Percentiles rank a stretch among this genome's conserved stretches.
Evolutionary conservation across 371 early-diverging fungal species (phyloP).

Genomic region (Syncephalastrum sp.): DNA sequence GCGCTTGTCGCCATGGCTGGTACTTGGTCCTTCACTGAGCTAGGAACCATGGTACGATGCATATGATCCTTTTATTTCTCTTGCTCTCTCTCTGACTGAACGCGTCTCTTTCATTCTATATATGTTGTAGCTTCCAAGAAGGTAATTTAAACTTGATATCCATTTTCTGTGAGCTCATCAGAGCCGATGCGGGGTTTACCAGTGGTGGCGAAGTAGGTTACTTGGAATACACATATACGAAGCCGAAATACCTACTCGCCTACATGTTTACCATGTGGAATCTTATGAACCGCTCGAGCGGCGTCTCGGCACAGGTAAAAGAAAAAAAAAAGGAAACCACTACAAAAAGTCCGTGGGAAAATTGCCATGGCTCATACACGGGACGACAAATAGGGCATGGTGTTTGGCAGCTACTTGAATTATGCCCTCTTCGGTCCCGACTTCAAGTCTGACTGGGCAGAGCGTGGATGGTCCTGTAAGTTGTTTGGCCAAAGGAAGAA

Average conservation of each 20-base stretch:
- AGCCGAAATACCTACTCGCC: conserved; percentile 37
- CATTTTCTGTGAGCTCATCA: neutral
- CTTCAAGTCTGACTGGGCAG: conserved; percentile 29
- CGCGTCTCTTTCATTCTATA: neutral
- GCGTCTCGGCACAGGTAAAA: conserved; percentile 32
- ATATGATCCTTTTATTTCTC: neutral
- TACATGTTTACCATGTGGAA: conserved; percentile 42
- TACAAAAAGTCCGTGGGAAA: neutral
- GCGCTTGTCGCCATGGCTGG: conserved; percentile 37
- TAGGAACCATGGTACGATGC: conserved; percentile 43
- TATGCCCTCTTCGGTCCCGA: conserved; percentile 36
- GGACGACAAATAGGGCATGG: conserved; percentile 18
- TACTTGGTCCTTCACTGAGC: conserved; percentile 38
- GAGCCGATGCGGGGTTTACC: neutral
- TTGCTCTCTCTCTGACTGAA: neutral
- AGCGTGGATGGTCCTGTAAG: conserved; percentile 42
- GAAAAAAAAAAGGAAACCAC: conserved; percentile 6
- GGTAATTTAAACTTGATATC: conserved; percentile 15
- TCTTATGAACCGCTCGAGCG: conserved; percentile 37
- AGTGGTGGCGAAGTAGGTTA: conserved; percentile 50
- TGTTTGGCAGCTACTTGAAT: conserved; percentile 44
- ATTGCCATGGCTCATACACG: neutral
- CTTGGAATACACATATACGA: conserved; percentile 38
- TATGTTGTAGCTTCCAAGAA: conserved; percentile 30
- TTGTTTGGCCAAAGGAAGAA: neutral